These are phyloP conservation scores for Fusarium humuli DNA, from an alignment of 2,329 filamentous ascomycete genomes.

Conservation along the genomic window DNA sequence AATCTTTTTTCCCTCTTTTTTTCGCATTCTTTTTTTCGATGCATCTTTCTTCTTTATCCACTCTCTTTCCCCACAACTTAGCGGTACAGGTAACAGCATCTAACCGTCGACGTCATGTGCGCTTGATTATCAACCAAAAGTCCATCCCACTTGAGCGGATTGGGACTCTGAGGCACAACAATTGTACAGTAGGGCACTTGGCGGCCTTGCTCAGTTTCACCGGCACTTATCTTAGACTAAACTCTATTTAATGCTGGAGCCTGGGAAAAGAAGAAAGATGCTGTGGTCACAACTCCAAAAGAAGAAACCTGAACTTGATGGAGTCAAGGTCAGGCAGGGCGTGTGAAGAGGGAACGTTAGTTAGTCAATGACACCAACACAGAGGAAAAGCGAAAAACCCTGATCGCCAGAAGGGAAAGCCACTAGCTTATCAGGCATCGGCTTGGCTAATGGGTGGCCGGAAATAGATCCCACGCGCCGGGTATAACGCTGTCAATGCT, in stretches of 20 bases:
- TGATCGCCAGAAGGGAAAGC: constrained; percentile 34
- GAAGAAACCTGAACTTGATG: not conserved
- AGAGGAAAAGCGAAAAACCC: constrained; percentile 22
- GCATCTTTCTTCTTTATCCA: not conserved
- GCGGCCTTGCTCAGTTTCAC: constrained; percentile 14
- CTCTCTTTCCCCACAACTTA: constrained; percentile 17
- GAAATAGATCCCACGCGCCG: constrained; percentile 35
- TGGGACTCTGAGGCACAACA: not conserved
- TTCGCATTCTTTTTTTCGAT: constrained; percentile 18
- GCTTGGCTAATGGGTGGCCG: constrained; percentile 6
- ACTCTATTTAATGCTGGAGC: constrained; percentile 23
- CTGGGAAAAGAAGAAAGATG: not conserved
- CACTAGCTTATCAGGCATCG: not conserved
- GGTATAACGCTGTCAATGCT: constrained; percentile 28
- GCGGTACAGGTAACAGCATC: constrained; percentile 3
- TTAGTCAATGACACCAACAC: constrained; percentile 33
- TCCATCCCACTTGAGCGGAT: not conserved
- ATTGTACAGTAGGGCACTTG: not conserved
- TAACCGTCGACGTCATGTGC: constrained; percentile 38
- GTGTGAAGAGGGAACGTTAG: constrained; percentile 16
- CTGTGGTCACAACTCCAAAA: not conserved
- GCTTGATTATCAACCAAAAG: constrained; percentile 19
- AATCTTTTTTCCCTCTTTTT: not conserved
- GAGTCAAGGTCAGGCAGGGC: not conserved
- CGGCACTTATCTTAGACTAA: constrained; percentile 25